Percentiles rank a stretch among this genome's conserved stretches.
These are phyloP conservation scores for Volvox africanus DNA, from an alignment of 139 green algal genomes.

Conservation along the genomic window DNA sequence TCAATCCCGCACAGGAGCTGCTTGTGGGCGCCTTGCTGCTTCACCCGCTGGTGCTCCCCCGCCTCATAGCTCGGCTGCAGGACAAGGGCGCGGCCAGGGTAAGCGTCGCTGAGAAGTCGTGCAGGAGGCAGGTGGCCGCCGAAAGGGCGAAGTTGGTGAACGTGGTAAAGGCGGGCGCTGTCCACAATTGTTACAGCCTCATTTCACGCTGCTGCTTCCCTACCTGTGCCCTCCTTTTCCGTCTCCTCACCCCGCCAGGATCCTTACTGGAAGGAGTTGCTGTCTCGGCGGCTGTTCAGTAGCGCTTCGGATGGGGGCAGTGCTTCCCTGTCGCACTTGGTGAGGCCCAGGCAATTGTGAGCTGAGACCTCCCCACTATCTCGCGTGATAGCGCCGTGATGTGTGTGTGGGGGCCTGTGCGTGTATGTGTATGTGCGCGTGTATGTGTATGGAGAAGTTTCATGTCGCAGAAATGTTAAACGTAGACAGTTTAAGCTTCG, in stretches of 20 bases:
- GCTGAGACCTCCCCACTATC: too few relatives aligned
- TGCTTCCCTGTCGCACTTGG: slow-evolving; percentile 82
- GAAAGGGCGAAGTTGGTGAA: background rate
- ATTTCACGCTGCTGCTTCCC: too few relatives aligned
- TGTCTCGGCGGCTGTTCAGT: slow-evolving; percentile 71
- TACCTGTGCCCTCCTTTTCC: background rate
- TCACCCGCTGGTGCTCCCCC: slow-evolving; percentile 80
- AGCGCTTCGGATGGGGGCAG: slow-evolving; percentile 66
- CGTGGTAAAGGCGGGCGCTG: background rate
- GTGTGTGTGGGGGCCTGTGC: too few relatives aligned
- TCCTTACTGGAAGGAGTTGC: slow-evolving; percentile 68
- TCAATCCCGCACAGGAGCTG: slow-evolving; percentile 34
- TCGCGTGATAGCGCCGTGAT: too few relatives aligned
- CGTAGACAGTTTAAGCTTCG: too few relatives aligned
- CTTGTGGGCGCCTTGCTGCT: slow-evolving; percentile 82
- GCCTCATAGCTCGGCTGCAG: slow-evolving; percentile 75
- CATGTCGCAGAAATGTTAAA: too few relatives aligned
- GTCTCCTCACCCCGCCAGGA: background rate
- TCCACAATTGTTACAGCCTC: too few relatives aligned
- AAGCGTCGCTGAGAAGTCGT: background rate
- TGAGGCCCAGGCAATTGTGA: slow-evolving; percentile 10
- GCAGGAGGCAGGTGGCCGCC: background rate
- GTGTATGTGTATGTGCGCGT: too few relatives aligned
- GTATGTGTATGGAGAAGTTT: too few relatives aligned
- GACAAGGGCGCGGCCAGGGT: slow-evolving; percentile 67